Conservation (phyloP, 2,329 filamentous ascomycete genomes). For the Myrmaecium sp. region DNA sequence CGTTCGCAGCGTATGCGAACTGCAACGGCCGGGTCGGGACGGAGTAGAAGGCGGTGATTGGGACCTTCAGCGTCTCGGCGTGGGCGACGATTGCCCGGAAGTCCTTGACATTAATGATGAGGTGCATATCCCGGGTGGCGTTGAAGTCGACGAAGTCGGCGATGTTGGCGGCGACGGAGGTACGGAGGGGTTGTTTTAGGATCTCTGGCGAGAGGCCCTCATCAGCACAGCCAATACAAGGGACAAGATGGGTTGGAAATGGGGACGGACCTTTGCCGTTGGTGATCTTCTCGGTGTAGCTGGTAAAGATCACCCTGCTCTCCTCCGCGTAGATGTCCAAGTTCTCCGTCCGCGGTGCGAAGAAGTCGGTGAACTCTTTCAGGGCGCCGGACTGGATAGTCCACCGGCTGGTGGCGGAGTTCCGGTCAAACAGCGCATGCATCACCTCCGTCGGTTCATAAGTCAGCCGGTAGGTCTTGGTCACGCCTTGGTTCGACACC, state of each 20-base stretch:
- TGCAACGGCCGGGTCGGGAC: constrained; percentile 55
- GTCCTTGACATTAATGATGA: constrained; percentile 68
- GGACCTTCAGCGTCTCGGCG: constrained; percentile 51
- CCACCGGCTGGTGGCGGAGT: constrained; percentile 53
- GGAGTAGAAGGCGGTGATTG: constrained; percentile 53
- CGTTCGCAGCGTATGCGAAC: constrained; percentile 51
- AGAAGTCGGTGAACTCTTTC: constrained; percentile 63
- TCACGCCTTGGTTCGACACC: constrained; percentile 56
- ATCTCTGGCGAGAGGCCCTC: constrained; percentile 38
- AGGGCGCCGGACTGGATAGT: constrained; percentile 53
- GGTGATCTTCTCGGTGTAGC: constrained; percentile 63
- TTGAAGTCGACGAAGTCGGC: constrained; percentile 62
- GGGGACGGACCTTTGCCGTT: constrained; percentile 41
- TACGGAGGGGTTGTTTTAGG: constrained; percentile 64
- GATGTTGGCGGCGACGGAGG: constrained; percentile 59
- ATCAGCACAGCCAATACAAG: constrained; percentile 2
- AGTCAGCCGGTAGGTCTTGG: constrained; percentile 59
- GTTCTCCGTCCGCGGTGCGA: constrained; percentile 64
- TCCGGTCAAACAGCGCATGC: constrained; percentile 57
- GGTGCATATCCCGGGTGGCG: constrained; percentile 59
- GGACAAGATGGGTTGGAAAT: neutral
- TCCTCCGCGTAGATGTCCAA: constrained; percentile 62
- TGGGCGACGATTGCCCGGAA: constrained; percentile 66
- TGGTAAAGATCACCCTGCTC: constrained; percentile 55
- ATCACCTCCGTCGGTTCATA: constrained; percentile 61